Base-by-base conservation (phyloP, 1,284 basidiomycete species). In the Moniliophthora roreri region DNA sequence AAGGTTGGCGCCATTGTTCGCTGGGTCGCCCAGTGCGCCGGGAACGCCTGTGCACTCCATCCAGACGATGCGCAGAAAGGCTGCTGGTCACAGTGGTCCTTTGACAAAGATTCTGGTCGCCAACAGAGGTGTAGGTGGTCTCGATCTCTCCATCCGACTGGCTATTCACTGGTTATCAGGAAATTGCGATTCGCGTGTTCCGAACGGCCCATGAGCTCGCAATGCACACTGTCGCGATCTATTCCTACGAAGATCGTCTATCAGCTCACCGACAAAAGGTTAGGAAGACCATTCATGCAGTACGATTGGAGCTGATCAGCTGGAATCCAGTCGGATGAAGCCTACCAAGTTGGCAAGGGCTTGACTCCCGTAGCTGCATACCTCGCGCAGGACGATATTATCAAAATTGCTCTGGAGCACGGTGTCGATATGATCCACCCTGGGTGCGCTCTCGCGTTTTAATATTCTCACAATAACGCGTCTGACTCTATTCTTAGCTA, bases 391-490 rank as follows among this genome's bases (percentile, higher is more conserved):
- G 94, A 98, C 62, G 95, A 98, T 67, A 99, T 99, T 72, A 93
- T 99, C 72, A 80, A 87, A 58, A 90, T 95, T 63, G 95, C 95
- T 26, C 80, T 97, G 48, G 95, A 99, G 72, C 94, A 98, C 74
- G 93, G 93, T 38, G 96, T 99, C 38, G 95, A 99, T 70, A 98
- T 99, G 96, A 99, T 99, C 69, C 97, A 98, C 74, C 95, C 95
- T 15, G 94, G 94, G 91, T 94, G 65, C 66, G 82, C 8, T 39
- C 50, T 52, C 49, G 49, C 23, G 38, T n/a, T 28, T 38, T 8
- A 32, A 26, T 20, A 20, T 24, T 49, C 23, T 41, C 39, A 46
- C 51, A 11, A 20, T 16, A 21, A 50, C 41, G 35, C 38, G 34
- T 54, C 40, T 63, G 37, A 60, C 36, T 13, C 24, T 18, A 23